Evolutionary conservation across 352 stramenopile genomes (phyloP).

Genomic region (Blastocystis sp.): DNA sequence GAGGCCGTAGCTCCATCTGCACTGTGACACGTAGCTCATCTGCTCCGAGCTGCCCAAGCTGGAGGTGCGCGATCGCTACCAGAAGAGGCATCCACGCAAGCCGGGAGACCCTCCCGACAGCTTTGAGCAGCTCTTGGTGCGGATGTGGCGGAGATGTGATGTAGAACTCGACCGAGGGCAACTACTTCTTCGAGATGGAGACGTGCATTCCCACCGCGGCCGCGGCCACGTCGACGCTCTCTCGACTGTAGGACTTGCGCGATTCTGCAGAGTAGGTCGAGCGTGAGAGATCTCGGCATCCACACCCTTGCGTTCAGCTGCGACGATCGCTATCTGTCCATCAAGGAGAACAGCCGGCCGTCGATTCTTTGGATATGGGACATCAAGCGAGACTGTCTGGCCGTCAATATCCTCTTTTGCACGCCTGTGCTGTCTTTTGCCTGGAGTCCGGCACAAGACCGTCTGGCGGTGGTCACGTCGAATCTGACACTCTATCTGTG

Average conservation of each 20-base stretch:
- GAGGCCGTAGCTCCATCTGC: not conserved
- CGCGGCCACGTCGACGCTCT: not conserved
- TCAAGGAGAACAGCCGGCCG: slow-evolving; percentile 14
- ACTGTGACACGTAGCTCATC: not conserved
- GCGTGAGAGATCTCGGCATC: not conserved
- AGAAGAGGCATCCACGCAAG: not conserved
- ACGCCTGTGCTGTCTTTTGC: not conserved
- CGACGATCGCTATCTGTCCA: not conserved
- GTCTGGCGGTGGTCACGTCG: slow-evolving; percentile 8
- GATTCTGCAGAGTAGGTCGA: not conserved
- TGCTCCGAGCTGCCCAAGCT: not conserved
- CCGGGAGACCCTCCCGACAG: not conserved
- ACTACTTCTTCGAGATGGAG: not conserved
- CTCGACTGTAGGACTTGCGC: not conserved
- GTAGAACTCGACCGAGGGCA: not conserved
- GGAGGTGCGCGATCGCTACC: not conserved
- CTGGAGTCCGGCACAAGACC: not conserved
- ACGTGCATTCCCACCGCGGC: not conserved
- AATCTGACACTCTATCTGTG: slow-evolving; percentile 40
- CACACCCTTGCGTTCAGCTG: not conserved
- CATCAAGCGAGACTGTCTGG: slow-evolving; percentile 2
- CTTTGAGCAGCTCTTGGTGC: not conserved
- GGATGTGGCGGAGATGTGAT: not conserved
- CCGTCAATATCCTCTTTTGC: not conserved
- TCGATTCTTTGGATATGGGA: slow-evolving; percentile 48